Base-by-base conservation (phyloP, 495 filamentous ascomycete genomes). In the Jackrogersella multiformis region DNA sequence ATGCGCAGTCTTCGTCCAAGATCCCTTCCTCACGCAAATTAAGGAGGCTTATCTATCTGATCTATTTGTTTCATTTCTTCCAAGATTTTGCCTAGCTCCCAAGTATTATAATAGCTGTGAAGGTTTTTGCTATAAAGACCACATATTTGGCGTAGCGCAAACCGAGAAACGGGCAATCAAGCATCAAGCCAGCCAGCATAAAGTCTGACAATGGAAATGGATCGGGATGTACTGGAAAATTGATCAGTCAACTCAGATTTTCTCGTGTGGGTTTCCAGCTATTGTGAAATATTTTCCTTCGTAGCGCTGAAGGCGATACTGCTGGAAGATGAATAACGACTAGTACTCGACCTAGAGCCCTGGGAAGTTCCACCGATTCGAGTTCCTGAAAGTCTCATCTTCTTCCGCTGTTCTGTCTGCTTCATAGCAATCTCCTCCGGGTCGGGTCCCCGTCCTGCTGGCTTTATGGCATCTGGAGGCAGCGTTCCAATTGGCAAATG, bases 401-500 rank as follows among this genome's bases (percentile, higher is more conserved):
- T 68, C 49, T 65, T 71, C 38, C 60, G 64, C 53, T 71, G 39
- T 34, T 61, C 60, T 28, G 54, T 59, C 64, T 57, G 69, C 61
- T 74, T 74, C 42, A 51, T 52, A 6, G 51, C 48, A n/a, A 74
- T 56, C n/a, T 80, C 72, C 59, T 81, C 79, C 38, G 79, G 63
- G 6, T 72, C 61, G 56, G 73, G 45, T 38, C 77, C 70, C 10
- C 59, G 30, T 2, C 68, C 72, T 12, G 69, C 55, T 8, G 75
- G 72, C 16, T 64, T 72, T 46, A 79, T 76, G 15, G 77, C 77
- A 38, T 76, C 70, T 12, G 21, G 49, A 24, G 79, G 78, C 8
- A 80, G 73, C 12, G 74, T 69, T 0, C 77, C 77, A 39, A 76
- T 68, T 1, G 79, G 75, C 20, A 76, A 59, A 38, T 76, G 70